Evolutionary conservation across 306 rosid genomes (phyloP), one percentile per base, ranked within the genome.

Genomic region (Dalbergia cochinchinensis): DNA sequence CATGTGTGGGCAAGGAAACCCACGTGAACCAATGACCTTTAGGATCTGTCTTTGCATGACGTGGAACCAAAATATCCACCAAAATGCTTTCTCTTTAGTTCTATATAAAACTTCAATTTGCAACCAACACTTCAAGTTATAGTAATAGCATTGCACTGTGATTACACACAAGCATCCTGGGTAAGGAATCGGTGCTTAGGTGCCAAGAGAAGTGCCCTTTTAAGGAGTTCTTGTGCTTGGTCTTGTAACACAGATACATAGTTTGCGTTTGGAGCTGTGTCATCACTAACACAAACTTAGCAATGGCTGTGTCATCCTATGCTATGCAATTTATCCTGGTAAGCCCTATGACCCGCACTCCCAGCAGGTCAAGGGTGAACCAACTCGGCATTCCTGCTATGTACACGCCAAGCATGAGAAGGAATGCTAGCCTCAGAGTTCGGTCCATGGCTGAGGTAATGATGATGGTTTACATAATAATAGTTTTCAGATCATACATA

Each of bases 221-320:
- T 22, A 12, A 9, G 1, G 0, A 61, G 12, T 11, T 14, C 11
- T 64, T 33, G 22, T 15, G 9, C 33, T 63, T 41, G 6, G 12
- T 14, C 4, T 13, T 41, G 26, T 44, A 0, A 16, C 53, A 4
- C 22, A 63, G 54, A n/a, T 13, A 9, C 50, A 20, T 14, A 26
- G 16, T 20, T 11, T 58, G 64, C 15, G 42, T 44, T 57, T 41
- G 13, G 7, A 50, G 22, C 41, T 16, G 4, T 55, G 12, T 4
- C 10, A 19, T 3, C 1, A 48, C 54, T 12, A 18, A 3, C 3
- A 4, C n/a, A 11, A 13, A 14, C 6, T 16, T 48, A 16, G 7
- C 80, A 19, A 88, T 90, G 94, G 86, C 92, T 39, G 65, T 82
- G 4, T 86, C 86, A 78, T 77, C 90, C 9, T 78, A 2, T 75